A percentile compares a stretch with the other conserved stretches of the same genome.
Evolutionary conservation across 495 filamentous ascomycete species (phyloP).

Genomic region (Rusavskia elegans): DNA sequence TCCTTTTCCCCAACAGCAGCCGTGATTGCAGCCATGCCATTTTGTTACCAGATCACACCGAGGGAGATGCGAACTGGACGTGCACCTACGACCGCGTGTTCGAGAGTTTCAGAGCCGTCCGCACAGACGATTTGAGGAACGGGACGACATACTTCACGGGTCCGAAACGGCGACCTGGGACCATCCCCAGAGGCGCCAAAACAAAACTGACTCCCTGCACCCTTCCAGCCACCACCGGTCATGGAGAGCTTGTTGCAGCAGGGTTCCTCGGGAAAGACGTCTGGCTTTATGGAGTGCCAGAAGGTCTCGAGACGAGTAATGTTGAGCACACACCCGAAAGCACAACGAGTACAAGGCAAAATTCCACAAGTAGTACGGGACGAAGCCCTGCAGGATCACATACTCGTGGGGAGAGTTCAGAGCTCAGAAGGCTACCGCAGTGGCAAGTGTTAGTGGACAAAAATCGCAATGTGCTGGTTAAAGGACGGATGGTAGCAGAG

Average conservation of each 20-base stretch:
- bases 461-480: slow-evolving; percentile 44
- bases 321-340: slow-evolving; percentile 8
- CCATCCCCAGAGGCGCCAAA: slow-evolving; percentile 12
- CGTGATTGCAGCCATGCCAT: slow-evolving; percentile 63
- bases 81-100: slow-evolving; percentile 65
- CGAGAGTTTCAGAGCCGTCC: slow-evolving; percentile 61
- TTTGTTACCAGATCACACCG: slow-evolving; percentile 49
- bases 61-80: slow-evolving; percentile 61
- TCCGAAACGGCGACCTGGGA: slow-evolving; percentile 25
- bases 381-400: slow-evolving; percentile 10
- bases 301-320: slow-evolving; percentile 43
- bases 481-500: slow-evolving; percentile 38
- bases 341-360: slow-evolving; percentile 6
- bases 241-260: slow-evolving; percentile 59
- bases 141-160: slow-evolving; percentile 73
- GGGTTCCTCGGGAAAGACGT: slow-evolving; percentile 59
- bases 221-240: slow-evolving; percentile 46
- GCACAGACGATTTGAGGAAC: slow-evolving; percentile 55
- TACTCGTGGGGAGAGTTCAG: slow-evolving; percentile 11
- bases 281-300: slow-evolving; percentile 70
- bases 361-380: background rate
- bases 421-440: slow-evolving; percentile 32
- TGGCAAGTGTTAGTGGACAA: slow-evolving; percentile 58
- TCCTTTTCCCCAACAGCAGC: slow-evolving; percentile 67
- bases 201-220: slow-evolving; percentile 44